Evolutionary conservation across 768 basidiomycete genomes (phyloP).

Genomic region (Russula emetica): DNA sequence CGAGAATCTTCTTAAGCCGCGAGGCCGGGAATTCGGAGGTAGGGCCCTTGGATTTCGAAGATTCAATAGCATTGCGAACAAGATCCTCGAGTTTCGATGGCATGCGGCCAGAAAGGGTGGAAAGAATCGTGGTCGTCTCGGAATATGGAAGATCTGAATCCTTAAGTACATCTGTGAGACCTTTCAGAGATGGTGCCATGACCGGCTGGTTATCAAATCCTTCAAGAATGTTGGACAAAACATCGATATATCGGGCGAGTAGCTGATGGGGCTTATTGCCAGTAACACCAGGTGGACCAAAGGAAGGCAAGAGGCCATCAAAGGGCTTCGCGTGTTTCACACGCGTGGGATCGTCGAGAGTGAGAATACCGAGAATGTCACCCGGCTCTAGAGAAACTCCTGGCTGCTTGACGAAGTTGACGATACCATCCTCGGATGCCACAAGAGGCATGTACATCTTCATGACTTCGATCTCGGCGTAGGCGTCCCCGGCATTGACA

Average conservation of each 20-base stretch:
- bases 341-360: slow-evolving; percentile 90
- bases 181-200: slow-evolving; percentile 82
- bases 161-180: slow-evolving; percentile 76
- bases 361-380: slow-evolving; percentile 94
- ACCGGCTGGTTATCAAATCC: slow-evolving; percentile 96
- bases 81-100: slow-evolving; percentile 86
- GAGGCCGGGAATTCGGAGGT: slow-evolving; percentile 83
- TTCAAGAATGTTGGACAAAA: slow-evolving; percentile 87
- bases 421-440: slow-evolving; percentile 88
- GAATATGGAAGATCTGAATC: slow-evolving; percentile 86
- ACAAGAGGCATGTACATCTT: slow-evolving; percentile 99
- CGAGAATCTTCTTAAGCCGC: slow-evolving; percentile 81
- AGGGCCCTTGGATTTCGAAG: slow-evolving; percentile 67
- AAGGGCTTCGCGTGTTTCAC: slow-evolving; percentile 99
- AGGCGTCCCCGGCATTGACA: slow-evolving; percentile 92
- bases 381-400: slow-evolving; percentile 96
- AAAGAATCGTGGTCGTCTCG: slow-evolving; percentile 76
- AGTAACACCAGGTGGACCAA: slow-evolving; percentile 80
- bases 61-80: slow-evolving; percentile 74
- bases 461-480: slow-evolving; percentile 99
- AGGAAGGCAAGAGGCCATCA: slow-evolving; percentile 83
- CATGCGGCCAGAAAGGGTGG: slow-evolving; percentile 88
- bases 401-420: slow-evolving; percentile 96
- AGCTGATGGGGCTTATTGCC: slow-evolving; percentile 91
- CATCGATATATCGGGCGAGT: slow-evolving; percentile 64